Base-by-base conservation (phyloP, 2,329 filamentous ascomycete genomes). In the Blastomyces parvus region DNA sequence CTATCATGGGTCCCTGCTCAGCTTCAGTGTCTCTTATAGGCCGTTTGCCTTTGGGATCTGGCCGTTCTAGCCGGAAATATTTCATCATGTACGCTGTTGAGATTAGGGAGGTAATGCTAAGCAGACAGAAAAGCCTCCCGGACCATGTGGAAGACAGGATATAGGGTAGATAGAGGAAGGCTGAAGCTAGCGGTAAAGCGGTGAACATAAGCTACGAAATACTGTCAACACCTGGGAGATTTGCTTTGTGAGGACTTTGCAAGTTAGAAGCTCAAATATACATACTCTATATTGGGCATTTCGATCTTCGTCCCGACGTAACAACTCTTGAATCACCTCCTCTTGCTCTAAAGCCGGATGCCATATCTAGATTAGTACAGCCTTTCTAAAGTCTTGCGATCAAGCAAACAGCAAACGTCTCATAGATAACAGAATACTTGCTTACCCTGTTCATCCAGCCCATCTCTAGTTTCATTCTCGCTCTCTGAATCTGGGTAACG, bases 401-500 rank as follows among this genome's bases (percentile, higher is more conserved):
- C 36, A 38, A 38, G 36, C 36, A 25, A 46, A 58, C 14, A 36
- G 42, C 55, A 42, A 30, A 59, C 46, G 30, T 19, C 27, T 17
- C 25, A 22, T 40, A 9, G 40, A 33, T 17, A 13, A 44, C 52
- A 61, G 14, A 55, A 36, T n/a, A 25, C 19, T 13, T 2, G 5
- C 33, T 61, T 73, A 87, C 88, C 88, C 82, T 92, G 83, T 76
- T 92, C 89, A 73, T 94, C 90, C 65, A 94, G 79, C 62, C 86
- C 83, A 67, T 86, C 82, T 14, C 83, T 82, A 38, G 80, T 75
- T 72, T 82, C 80, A 44, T 83, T 80, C 55, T 79, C 77, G 66
- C 81, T 79, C 58, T 82, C 81, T 69, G 88, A 85, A 63, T 79
- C 76, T 4, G 88, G 88, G 76, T 93, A 94, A 65, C 83, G 84